A percentile compares a stretch with the other conserved stretches of the same genome.
phyloP scores from a whole-genome alignment of 2,329 filamentous ascomycete species.

The Penicillium sp. region DNA sequence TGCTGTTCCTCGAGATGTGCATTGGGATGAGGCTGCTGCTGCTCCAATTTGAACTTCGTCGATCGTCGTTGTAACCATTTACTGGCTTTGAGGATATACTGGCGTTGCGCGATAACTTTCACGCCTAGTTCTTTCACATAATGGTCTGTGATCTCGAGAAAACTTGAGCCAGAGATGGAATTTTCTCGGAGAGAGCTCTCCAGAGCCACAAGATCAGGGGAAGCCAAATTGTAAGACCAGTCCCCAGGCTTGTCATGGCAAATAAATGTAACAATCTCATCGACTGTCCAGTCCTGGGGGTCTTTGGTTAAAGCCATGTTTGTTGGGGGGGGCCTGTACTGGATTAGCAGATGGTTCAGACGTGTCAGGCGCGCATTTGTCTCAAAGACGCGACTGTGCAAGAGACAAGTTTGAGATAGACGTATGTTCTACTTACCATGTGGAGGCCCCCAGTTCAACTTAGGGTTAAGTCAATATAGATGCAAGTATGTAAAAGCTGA shows the following conservation, averaged over 20 bases:
- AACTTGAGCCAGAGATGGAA: neutral
- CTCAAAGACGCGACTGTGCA: neutral
- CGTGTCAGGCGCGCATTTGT: neutral
- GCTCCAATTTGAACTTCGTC: neutral
- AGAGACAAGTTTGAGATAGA: neutral
- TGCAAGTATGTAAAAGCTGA: neutral
- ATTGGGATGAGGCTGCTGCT: neutral
- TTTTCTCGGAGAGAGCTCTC: neutral
- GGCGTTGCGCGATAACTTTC: neutral
- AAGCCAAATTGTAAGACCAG: neutral
- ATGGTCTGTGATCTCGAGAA: neutral
- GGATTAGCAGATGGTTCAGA: neutral
- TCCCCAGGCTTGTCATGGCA: neutral
- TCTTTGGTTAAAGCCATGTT: neutral
- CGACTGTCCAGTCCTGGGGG: neutral
- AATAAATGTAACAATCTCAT: neutral
- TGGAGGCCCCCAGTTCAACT: neutral
- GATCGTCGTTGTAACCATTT: neutral
- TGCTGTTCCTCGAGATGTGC: neutral
- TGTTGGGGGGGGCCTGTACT: neutral
- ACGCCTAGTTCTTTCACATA: neutral
- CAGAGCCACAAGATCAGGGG: neutral
- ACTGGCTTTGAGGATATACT: neutral
- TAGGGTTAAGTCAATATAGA: neutral
- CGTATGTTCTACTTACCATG: neutral